Percentiles rank a stretch among this genome's conserved stretches.
Evolutionary conservation across 2,329 filamentous ascomycete species (phyloP).

Genomic region (Arthrocladium fulminans): DNA sequence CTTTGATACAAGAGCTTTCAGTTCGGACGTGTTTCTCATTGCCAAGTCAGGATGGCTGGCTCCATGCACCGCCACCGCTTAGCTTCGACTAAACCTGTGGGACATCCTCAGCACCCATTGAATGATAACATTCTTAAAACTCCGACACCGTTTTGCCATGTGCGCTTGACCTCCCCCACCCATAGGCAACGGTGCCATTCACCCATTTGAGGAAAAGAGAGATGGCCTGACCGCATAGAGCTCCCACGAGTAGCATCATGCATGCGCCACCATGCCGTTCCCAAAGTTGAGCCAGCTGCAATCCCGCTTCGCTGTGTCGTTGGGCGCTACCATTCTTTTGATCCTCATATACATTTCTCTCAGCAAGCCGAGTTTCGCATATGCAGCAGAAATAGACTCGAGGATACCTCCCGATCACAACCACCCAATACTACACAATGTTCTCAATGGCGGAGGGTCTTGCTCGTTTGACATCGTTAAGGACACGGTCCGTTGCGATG

Average conservation of each 20-base stretch:
- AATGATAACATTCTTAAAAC: not conserved
- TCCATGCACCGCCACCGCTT: not conserved
- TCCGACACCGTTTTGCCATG: no score
- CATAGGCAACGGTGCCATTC: no score
- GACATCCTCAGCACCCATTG: not conserved
- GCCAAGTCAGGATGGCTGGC: no score
- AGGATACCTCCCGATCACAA: slow-evolving; percentile 40
- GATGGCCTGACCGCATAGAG: not conserved
- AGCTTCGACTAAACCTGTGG: not conserved
- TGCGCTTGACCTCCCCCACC: no score
- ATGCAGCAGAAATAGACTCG: slow-evolving; percentile 49
- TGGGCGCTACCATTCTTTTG: slow-evolving; percentile 52
- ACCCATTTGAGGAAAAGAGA: not conserved
- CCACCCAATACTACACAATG: slow-evolving; percentile 36
- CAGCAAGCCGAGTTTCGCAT: slow-evolving; percentile 50
- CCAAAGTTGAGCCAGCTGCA: slow-evolving; percentile 56
- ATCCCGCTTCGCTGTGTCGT: slow-evolving; percentile 61
- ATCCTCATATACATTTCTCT: slow-evolving; percentile 54
- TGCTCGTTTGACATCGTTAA: slow-evolving; percentile 25
- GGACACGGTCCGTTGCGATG: not conserved
- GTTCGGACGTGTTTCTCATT: not conserved
- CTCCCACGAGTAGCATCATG: slow-evolving; percentile 1
- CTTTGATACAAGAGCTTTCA: no score
- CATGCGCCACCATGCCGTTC: slow-evolving; percentile 27
- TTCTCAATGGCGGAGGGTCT: slow-evolving; percentile 26